phyloP scores from a whole-genome alignment of 495 filamentous ascomycete genomes.

The Podospora sp. region DNA sequence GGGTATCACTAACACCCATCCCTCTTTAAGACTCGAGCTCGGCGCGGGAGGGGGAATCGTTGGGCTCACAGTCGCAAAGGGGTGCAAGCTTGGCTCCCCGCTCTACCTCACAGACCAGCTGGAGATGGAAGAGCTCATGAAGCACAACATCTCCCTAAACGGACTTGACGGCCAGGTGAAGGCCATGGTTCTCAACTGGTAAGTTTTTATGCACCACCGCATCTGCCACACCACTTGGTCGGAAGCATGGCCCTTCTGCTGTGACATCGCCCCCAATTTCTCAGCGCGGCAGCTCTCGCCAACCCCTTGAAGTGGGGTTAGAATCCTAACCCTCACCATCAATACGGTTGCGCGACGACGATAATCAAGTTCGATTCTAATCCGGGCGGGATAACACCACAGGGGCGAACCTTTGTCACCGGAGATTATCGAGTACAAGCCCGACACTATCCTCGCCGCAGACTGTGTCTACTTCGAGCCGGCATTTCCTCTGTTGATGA shows the following conservation, averaged over 20 bases:
- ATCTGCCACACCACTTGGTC: not conserved
- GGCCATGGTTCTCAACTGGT: constrained; percentile 77
- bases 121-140: constrained; percentile 80
- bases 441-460: constrained; percentile 84
- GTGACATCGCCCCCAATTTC: constrained; percentile 11
- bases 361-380: constrained; percentile 27
- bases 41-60: constrained; percentile 92
- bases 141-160: constrained; percentile 82
- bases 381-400: not conserved
- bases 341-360: constrained; percentile 7
- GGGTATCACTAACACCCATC: constrained; percentile 19
- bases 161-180: constrained; percentile 60
- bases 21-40: constrained; percentile 72
- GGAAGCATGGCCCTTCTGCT: not conserved
- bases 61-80: constrained; percentile 67
- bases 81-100: constrained; percentile 52
- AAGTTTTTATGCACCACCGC: constrained; percentile 26
- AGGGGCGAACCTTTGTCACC: constrained; percentile 60
- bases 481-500: constrained; percentile 81
- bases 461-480: constrained; percentile 98
- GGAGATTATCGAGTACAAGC: constrained; percentile 51
- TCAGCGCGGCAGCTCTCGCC: not conserved
- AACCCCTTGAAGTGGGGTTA: constrained; percentile 15
- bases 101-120: constrained; percentile 83
- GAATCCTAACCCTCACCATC: not conserved